Percentiles rank a stretch among this genome's conserved stretches.
Evolutionary conservation across 768 basidiomycete species (phyloP).

Genomic region (Lactarius evosmus): DNA sequence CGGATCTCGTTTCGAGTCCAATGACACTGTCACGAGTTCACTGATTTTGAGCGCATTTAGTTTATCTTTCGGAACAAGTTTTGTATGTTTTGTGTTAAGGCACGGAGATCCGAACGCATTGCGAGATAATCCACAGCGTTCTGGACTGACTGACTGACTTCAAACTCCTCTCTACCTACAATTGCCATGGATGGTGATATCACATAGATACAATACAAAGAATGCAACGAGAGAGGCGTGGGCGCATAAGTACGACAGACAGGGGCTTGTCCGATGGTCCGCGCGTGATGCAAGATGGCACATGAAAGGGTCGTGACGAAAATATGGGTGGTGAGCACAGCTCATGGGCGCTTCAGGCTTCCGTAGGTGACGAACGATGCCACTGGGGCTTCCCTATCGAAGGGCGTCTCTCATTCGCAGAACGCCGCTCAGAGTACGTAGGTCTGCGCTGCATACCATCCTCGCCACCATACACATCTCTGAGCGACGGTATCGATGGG

Average conservation of each 20-base stretch:
- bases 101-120: conserved; percentile 13
- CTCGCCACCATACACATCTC: conserved; percentile 19
- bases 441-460: conserved; percentile 16
- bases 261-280: conserved; percentile 15
- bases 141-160: conserved; percentile 3
- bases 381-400: conserved; percentile 24
- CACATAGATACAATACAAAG: conserved; percentile 24
- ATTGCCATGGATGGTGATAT: conserved; percentile 4
- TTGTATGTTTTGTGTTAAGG: conserved; percentile 8
- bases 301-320: neutral
- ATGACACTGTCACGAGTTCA: conserved; percentile 21
- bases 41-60: neutral
- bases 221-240: conserved; percentile 8
- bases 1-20: conserved; percentile 20
- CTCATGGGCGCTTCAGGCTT: conserved; percentile 19
- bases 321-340: conserved; percentile 18
- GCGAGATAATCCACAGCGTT: conserved; percentile 4
- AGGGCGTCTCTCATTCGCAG: conserved; percentile 24
- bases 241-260: conserved; percentile 14
- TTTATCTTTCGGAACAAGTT: conserved; percentile 11
- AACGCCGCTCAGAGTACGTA: conserved; percentile 18
- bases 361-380: conserved; percentile 20
- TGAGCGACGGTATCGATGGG: conserved; percentile 17
- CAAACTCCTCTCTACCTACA: conserved; percentile 10
- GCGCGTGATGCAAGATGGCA: conserved; percentile 10